Evolutionary conservation across 73 alveolate genomes (phyloP).

Genomic region (Tetrahymena thermophila): DNA sequence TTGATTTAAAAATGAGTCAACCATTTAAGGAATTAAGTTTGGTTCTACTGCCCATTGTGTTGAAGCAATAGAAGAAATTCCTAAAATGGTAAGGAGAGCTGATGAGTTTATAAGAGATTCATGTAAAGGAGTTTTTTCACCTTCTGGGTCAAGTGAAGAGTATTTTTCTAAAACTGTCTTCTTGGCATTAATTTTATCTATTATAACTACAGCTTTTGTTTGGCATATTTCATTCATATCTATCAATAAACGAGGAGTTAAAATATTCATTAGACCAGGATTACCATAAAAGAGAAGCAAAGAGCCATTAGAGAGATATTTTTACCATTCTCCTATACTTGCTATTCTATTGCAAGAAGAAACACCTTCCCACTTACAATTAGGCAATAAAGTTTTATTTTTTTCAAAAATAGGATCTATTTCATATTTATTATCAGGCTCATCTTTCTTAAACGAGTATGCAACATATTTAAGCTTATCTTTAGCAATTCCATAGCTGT

Average conservation of each 20-base stretch:
- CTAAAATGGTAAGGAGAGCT: slow-evolving; percentile 14
- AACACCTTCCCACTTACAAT: slow-evolving; percentile 38
- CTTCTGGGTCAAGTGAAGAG: slow-evolving; percentile 45
- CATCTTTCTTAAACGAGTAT: slow-evolving; percentile 25
- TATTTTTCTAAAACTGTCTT: slow-evolving; percentile 35
- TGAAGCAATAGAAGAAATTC: slow-evolving; percentile 12
- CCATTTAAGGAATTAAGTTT: slow-evolving; percentile 9
- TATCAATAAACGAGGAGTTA: slow-evolving; percentile 17
- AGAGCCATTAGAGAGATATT: slow-evolving; percentile 27
- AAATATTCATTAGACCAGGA: slow-evolving; percentile 30
- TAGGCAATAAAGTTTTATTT: not conserved
- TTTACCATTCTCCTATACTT: slow-evolving; percentile 27
- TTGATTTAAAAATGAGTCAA: slow-evolving; percentile 5
- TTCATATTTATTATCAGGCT: slow-evolving; percentile 14
- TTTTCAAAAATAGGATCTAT: slow-evolving; percentile 10
- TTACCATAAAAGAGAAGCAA: slow-evolving; percentile 16
- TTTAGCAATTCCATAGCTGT: slow-evolving; percentile 24
- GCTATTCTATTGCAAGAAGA: slow-evolving; percentile 27
- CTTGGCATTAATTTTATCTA: slow-evolving; percentile 42
- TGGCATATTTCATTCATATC: slow-evolving; percentile 31
- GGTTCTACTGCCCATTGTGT: slow-evolving; percentile 41
- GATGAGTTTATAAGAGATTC: slow-evolving; percentile 16
- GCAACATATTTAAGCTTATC: slow-evolving; percentile 31
- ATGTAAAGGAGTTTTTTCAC: slow-evolving; percentile 36
- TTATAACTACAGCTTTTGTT: slow-evolving; percentile 8